Evolutionary conservation across 2,329 filamentous ascomycete species (phyloP), one percentile per base, ranked within the genome.

Genomic region (Catunica adiposa): DNA sequence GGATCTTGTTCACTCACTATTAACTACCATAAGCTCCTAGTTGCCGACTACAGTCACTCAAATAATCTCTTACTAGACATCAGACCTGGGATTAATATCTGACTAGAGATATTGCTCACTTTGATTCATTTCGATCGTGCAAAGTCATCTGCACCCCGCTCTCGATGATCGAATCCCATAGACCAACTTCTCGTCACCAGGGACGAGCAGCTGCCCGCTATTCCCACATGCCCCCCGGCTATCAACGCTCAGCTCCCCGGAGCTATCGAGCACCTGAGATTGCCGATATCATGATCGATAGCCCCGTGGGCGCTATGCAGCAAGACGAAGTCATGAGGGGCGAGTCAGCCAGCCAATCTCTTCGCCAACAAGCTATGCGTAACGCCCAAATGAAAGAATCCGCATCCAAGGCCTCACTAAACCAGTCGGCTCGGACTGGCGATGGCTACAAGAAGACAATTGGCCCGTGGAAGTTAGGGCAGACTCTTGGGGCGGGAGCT

Each of bases 391-490:
- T 47, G 54, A 20, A 17, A 22, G 47, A 50, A 14, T n/a, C 44
- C 2, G 20, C 5, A 25, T 23, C 22, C n/a, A 44, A 55, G n/a
- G 17, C 9, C 9, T 37, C 54, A 5, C 48, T 46, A 14, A 51
- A 42, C 15, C 1, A 20, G 3, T 23, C 15, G 9, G 23, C 29
- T 9, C 65, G 67, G 37, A 69, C 68, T 59, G 69, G 67, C 57
- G 68, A 67, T 60, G 70, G 69, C 25, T 71, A 72, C 60, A 83
- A 83, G 69, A 86, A 84, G 9, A 84, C 88, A 63, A 86, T 98
- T 63, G 92, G 92, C 0, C 90, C 90, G 61, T 98, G 92, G 92
- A 82, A 90, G 61, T 72, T 98, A 2, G 92, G 92, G 5, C 88
- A 80, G 66, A 94, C 86, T 0, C 75, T 98, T 26, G 92, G 92